A percentile compares a stretch with the other conserved stretches of the same genome.
Conservation (phyloP, 495 filamentous ascomycete genomes). For the Lasiosphaeria ovina region DNA sequence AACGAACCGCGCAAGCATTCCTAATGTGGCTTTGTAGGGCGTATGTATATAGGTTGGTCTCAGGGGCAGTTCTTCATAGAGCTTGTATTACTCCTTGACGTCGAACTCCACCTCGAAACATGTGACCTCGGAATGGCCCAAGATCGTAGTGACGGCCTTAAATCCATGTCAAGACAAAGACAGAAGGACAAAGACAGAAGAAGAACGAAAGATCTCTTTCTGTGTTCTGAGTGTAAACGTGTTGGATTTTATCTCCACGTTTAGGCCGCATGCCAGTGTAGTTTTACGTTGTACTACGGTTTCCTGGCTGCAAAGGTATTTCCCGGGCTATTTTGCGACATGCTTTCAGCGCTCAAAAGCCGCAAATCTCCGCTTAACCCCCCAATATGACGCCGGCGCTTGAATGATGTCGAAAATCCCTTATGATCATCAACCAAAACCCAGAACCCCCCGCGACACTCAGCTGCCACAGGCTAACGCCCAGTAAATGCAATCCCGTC, state of each 20-base stretch:
- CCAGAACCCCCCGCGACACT: not conserved
- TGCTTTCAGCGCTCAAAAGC: no score
- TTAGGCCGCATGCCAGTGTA: no score
- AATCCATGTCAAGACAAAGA: no score
- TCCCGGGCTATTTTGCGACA: no score
- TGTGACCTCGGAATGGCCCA: not conserved
- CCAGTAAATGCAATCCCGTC: conserved; percentile 23
- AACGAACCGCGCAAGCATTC: conserved; percentile 3
- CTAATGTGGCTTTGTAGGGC: conserved; percentile 4
- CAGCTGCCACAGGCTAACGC: conserved; percentile 21
- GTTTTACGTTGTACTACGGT: no score
- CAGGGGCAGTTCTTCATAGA: conserved; percentile 17
- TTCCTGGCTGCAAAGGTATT: no score
- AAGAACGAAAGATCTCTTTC: no score
- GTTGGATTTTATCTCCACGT: no score
- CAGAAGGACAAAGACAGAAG: no score
- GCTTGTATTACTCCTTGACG: conserved; percentile 22
- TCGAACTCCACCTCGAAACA: not conserved
- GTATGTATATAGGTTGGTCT: conserved; percentile 23
- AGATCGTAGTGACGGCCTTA: no score
- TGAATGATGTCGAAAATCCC: conserved; percentile 9
- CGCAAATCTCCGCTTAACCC: no score
- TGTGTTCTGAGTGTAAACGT: no score
- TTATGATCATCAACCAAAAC: conserved; percentile 7
- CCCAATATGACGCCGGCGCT: not conserved